A percentile compares a stretch with the other conserved stretches of the same genome.
These are phyloP conservation scores for Kwoniella europaea DNA, from an alignment of 768 basidiomycete genomes.

Conservation along the genomic window DNA sequence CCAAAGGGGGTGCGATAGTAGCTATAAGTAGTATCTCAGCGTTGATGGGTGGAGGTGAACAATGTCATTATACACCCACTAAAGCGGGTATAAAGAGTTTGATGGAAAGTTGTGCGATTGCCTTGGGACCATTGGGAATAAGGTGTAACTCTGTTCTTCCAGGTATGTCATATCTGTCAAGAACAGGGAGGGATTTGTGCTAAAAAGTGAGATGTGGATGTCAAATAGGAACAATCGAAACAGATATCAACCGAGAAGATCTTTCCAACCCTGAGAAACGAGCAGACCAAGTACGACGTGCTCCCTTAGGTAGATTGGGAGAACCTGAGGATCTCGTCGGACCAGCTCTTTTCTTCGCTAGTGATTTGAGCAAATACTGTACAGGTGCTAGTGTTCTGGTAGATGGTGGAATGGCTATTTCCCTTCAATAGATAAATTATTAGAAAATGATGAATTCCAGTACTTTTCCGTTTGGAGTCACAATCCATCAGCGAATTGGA, in stretches of 20 bases:
- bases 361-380: constrained; percentile 70
- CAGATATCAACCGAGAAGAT: constrained; percentile 78
- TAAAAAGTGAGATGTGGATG: too few species aligned
- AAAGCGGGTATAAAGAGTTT: constrained; percentile 77
- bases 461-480: too few species aligned
- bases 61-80: constrained; percentile 80
- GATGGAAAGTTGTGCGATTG: constrained; percentile 80
- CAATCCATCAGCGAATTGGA: too few species aligned
- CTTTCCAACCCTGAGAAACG: constrained; percentile 67
- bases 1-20: constrained; percentile 68
- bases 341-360: constrained; percentile 74
- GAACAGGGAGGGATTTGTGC: not conserved
- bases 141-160: constrained; percentile 67
- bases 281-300: constrained; percentile 69
- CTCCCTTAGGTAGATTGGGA: constrained; percentile 71
- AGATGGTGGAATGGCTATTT: constrained; percentile 76
- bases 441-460: too few species aligned
- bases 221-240: constrained; percentile 69
- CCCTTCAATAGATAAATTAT: constrained; percentile 62
- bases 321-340: constrained; percentile 75
- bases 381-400: constrained; percentile 60
- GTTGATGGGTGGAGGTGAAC: constrained; percentile 74
- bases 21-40: constrained; percentile 80
- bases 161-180: constrained; percentile 38
- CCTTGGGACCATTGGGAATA: constrained; percentile 76